phyloP scores from a whole-genome alignment of 768 basidiomycete species.

The Suillus fuscotomentosus region DNA sequence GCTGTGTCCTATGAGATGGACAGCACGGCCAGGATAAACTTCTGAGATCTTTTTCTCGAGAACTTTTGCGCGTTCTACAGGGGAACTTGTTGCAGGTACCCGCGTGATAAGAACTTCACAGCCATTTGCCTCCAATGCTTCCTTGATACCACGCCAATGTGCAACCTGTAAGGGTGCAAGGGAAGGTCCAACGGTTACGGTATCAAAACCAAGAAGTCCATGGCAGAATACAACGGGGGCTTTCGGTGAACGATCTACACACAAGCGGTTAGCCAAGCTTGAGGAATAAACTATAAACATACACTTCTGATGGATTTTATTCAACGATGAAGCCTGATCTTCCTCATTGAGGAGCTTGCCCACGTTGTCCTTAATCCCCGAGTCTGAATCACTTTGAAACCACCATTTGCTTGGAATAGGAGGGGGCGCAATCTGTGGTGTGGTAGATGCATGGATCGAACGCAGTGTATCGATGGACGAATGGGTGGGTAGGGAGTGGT shows the following conservation, averaged over 20 bases:
- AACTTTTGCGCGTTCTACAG: constrained; percentile 85
- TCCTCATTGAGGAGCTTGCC: constrained; percentile 49
- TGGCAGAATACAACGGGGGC: constrained; percentile 95
- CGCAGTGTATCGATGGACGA: constrained; percentile 64
- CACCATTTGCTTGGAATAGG: constrained; percentile 42
- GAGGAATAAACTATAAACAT: constrained; percentile 23
- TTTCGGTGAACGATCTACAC: constrained; percentile 68
- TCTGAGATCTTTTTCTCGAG: constrained; percentile 81
- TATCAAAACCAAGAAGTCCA: constrained; percentile 88
- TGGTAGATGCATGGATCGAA: constrained; percentile 32
- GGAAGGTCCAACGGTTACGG: constrained; percentile 72
- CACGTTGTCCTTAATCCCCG: constrained; percentile 37
- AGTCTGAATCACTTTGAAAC: constrained; percentile 42
- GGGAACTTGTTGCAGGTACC: constrained; percentile 90
- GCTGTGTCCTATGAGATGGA: constrained; percentile 89
- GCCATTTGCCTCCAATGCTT: constrained; percentile 87
- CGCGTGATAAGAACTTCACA: constrained; percentile 89
- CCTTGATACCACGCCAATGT: constrained; percentile 96
- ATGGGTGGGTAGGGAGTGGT: constrained; percentile 38
- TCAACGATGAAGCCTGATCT: constrained; percentile 46
- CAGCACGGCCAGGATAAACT: constrained; percentile 75
- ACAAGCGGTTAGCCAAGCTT: constrained; percentile 1
- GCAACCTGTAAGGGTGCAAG: constrained; percentile 83
- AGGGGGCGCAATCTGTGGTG: constrained; percentile 25
- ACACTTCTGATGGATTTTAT: constrained; percentile 52